Evolutionary conservation across 2,329 filamentous ascomycete genomes (phyloP), one percentile per base, ranked within the genome.

Genomic region (Hirsutella thompsonii): DNA sequence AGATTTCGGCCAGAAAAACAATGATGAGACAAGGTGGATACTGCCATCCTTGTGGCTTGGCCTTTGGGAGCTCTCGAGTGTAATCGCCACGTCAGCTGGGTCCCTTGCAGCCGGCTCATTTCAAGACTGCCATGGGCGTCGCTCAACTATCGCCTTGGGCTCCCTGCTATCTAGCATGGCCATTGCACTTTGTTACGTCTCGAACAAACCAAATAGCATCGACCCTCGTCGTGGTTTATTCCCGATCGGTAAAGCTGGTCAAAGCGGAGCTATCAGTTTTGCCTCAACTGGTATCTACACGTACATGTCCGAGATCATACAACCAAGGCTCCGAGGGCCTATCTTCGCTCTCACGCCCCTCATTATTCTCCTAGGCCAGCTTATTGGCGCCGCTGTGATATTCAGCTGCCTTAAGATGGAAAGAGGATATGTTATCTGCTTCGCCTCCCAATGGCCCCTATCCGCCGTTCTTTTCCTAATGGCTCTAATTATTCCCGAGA

Each of bases 281-380:
- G 55, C 68, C 40, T 63, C 64, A 52, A 56, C 60, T 28, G 59
- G 60, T 8, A 56, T 58, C 3, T 57, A 66, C 42, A 71, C 68
- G 0, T 72, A 70, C 53, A 61, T 70, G 47, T 70, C 68, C 13
- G 69, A 73, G 46, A 63, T 69, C 14, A 51, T 67, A 1, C 68
- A 69, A 0, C 57, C 62, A 0, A 55, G 53, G 3, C 56, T 73
- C 8, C 59, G 69, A 29, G 69, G 66, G 2, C 62, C 68, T 1
- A 57, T 64, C 3, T 61, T 72, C 49, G 66, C 68, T 1, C 58
- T 71, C 36, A 64, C 71, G 39, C 68, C 69, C 4, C 62, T 64
- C 3, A 69, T 72, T 48, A 68, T 62, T 16, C 57, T 71, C 3
- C 45, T 70, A 0, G 69, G 68, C 9, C 66, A 72, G 49, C 53